These are phyloP conservation scores for Acorus calamus DNA, from an alignment of 106 monocot species.

Conservation along the genomic window DNA sequence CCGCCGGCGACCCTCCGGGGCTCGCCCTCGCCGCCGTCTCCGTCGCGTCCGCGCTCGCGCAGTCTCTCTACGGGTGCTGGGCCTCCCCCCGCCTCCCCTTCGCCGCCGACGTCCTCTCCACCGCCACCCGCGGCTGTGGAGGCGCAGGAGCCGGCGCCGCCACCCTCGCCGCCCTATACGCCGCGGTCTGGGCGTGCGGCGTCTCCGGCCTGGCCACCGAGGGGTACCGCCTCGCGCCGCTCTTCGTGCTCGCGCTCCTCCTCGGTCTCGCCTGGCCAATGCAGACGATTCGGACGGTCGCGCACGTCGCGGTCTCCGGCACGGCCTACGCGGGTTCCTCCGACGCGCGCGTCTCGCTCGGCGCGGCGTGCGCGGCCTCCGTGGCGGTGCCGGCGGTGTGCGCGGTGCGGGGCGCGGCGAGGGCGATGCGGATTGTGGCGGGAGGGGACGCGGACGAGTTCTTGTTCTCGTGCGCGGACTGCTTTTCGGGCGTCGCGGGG, in stretches of 20 bases:
- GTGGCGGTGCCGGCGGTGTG: conserved; percentile 16
- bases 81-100: conserved; percentile 20
- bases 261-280: conserved; percentile 69
- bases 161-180: conserved; percentile 13
- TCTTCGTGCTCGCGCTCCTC: conserved; percentile 42
- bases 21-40: conserved; percentile 18
- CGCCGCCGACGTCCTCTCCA: conserved; percentile 26
- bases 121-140: conserved; percentile 4
- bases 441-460: conserved; percentile 57
- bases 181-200: conserved; percentile 39
- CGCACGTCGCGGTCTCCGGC: conserved; percentile 29
- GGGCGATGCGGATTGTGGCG: conserved; percentile 22
- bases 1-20: conserved; percentile 11
- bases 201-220: conserved; percentile 26
- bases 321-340: conserved; percentile 33
- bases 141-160: conserved; percentile 12
- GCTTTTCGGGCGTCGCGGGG: conserved; percentile 37
- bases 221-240: conserved; percentile 11
- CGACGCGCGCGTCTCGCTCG: conserved; percentile 8
- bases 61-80: conserved; percentile 63
- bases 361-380: conserved; percentile 43
- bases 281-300: conserved; percentile 46
- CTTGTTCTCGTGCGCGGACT: conserved; percentile 56
- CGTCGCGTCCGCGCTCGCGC: conserved; percentile 10
- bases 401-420: not conserved